Evolutionary conservation across 352 stramenopile genomes (phyloP), one percentile per base, ranked within the genome.

Genomic region (Pythium volutum): DNA sequence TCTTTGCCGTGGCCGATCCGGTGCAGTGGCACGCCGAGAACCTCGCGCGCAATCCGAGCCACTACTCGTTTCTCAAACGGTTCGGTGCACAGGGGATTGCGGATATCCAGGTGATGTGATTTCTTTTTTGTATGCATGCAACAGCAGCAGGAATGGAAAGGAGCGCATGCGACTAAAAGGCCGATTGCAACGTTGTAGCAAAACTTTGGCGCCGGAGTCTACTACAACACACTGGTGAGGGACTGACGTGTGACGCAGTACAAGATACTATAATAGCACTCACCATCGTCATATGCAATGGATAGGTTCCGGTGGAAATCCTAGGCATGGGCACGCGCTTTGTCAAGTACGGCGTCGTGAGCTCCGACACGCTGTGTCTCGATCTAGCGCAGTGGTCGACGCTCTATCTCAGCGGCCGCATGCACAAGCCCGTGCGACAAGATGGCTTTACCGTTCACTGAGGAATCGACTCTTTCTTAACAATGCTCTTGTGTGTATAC

Each of bases 291-390:
- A n/a, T n/a, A 34, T 11, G 22, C 20, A 51, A 31, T 31, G 12
- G 27, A 36, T 33, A 87, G 75, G 79, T 91, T 55, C 78, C 78
- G 38, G 57, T 91, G 34, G 70, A 65, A 25, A 81, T 74, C 51
- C 73, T 81, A n/a, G 41, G 65, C 33, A 73, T 90, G 33, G 77
- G 81, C 25, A 82, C 64, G 7, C 82, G 87, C 36, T 64, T 92
- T 49, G 87, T 97, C 63, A 97, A 97, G 73, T 97, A 97, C 66
- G 88, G 88, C 12, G 78, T 97, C 53, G 86, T 97, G 55, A 91
- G 82, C 63, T 79, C 75, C 42, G 75, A 93, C 54, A 81, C 83
- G 47, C 67, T 96, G 51, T 89, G 80, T 31, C 60, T 88, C 2
- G 88, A 97, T 42, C 74, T 97, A 0, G 54, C 67, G 6, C 71